phyloP scores from a whole-genome alignment of 1,284 basidiomycete species.

The Moniliophthora roreri region DNA sequence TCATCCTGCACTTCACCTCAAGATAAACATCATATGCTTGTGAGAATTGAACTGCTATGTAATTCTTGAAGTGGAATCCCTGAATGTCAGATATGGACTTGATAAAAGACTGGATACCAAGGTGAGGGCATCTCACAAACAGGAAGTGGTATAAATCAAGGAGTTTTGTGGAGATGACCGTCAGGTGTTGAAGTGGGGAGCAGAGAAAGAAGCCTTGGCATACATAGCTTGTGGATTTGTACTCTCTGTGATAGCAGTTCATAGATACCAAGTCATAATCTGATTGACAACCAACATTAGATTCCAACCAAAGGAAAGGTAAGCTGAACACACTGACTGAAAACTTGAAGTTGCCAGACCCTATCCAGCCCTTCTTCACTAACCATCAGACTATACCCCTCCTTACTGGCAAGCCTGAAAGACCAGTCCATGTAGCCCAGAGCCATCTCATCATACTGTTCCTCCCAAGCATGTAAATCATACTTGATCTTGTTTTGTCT shows the following conservation, averaged over 20 bases:
- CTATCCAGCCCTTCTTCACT: too few relatives aligned
- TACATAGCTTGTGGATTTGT: conserved; percentile 2
- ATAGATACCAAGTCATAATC: too few relatives aligned
- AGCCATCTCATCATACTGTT: too few relatives aligned
- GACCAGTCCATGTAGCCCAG: too few relatives aligned
- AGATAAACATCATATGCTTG: conserved; percentile 9
- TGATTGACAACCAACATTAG: too few relatives aligned
- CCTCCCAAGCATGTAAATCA: too few relatives aligned
- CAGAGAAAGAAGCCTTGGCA: conserved; percentile 6
- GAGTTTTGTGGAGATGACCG: background rate
- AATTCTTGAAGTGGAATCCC: conserved; percentile 4
- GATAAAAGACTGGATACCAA: conserved; percentile 5
- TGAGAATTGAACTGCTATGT: conserved; percentile 5
- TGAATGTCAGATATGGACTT: conserved; percentile 4
- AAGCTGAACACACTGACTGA: too few relatives aligned
- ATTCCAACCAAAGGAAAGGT: too few relatives aligned
- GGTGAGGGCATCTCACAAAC: conserved; percentile 7
- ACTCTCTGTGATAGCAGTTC: background rate
- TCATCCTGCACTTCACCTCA: background rate
- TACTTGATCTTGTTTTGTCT: too few relatives aligned
- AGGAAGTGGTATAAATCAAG: conserved; percentile 7
- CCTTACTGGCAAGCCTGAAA: too few relatives aligned
- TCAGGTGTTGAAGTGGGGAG: conserved; percentile 4
- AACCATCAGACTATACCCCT: too few relatives aligned
- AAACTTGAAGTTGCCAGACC: too few relatives aligned